These are phyloP conservation scores for Penicillium sp. DNA, from an alignment of 2,329 filamentous ascomycete genomes.

Conservation along the genomic window DNA sequence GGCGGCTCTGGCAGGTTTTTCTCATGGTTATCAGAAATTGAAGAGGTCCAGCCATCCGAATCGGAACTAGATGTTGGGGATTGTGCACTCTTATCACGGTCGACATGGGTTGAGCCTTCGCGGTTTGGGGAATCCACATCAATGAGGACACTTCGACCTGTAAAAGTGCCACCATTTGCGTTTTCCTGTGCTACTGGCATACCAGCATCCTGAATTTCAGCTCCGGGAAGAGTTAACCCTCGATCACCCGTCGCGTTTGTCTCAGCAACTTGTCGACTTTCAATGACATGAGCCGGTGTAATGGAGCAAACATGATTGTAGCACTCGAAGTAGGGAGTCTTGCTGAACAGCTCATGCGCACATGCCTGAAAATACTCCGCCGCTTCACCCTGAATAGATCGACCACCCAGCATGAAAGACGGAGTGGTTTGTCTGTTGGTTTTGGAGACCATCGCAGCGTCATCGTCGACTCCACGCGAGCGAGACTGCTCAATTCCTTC, in stretches of 20 bases:
- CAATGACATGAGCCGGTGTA: slow-evolving; percentile 26
- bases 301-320: slow-evolving; percentile 44
- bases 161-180: background rate
- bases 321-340: slow-evolving; percentile 45
- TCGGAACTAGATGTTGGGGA: slow-evolving; percentile 10
- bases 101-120: slow-evolving; percentile 1
- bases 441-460: background rate
- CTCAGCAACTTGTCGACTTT: background rate
- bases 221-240: slow-evolving; percentile 21
- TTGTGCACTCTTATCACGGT: background rate
- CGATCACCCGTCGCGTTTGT: slow-evolving; percentile 14
- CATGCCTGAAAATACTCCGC: slow-evolving; percentile 48
- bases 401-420: slow-evolving; percentile 27
- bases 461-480: slow-evolving; percentile 4
- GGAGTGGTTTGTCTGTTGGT: slow-evolving; percentile 12
- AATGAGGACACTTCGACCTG: slow-evolving; percentile 14
- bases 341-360: slow-evolving; percentile 44
- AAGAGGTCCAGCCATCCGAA: slow-evolving; percentile 15
- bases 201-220: background rate
- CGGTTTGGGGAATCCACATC: slow-evolving; percentile 19
- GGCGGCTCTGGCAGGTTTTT: slow-evolving; percentile 5
- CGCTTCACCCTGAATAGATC: slow-evolving; percentile 33
- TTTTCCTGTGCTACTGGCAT: background rate
- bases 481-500: slow-evolving; percentile 12
- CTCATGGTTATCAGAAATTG: slow-evolving; percentile 10